Conservation (phyloP, 208 protist genomes). For the Acanthamoeba lugdunensis region DNA sequence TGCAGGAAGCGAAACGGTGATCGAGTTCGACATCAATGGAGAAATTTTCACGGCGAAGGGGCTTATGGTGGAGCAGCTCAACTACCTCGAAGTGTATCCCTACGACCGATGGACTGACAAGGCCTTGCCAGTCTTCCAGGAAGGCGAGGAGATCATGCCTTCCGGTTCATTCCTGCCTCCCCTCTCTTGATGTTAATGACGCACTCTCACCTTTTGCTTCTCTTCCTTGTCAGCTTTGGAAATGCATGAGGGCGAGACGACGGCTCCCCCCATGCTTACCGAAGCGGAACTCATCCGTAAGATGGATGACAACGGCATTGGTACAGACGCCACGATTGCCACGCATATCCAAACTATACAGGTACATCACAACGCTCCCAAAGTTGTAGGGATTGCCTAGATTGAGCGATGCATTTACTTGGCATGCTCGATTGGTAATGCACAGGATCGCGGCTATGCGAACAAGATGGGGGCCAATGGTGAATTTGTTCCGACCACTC, state of each 20-base stretch:
- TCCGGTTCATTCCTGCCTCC: constrained; percentile 68
- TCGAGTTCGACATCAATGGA: constrained; percentile 59
- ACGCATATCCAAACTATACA: constrained; percentile 95
- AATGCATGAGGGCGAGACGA: constrained; percentile 86
- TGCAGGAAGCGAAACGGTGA: constrained; percentile 77
- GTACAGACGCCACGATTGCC: constrained; percentile 98
- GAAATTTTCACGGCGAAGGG: constrained; percentile 85
- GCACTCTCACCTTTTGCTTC: constrained; percentile 76
- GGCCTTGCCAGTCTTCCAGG: constrained; percentile 92
- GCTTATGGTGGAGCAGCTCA: constrained; percentile 91
- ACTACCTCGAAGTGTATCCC: constrained; percentile 93
- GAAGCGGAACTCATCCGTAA: constrained; percentile 96
- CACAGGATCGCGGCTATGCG: constrained; percentile 47
- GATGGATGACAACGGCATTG: constrained; percentile 97
- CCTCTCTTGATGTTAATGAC: constrained; percentile 88
- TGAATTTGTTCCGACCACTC: constrained; percentile 47
- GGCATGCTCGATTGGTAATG: too few species aligned
- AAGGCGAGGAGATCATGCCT: constrained; percentile 92
- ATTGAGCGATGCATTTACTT: too few species aligned
- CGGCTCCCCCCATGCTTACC: constrained; percentile 94
- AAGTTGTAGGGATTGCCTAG: too few species aligned
- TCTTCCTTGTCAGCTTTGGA: neutral
- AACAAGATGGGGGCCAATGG: neutral
- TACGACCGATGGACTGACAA: constrained; percentile 87
- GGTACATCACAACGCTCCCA: neutral